Conservation (phyloP, 2,329 filamentous ascomycete genomes). For the Periconia macrospinosa region DNA sequence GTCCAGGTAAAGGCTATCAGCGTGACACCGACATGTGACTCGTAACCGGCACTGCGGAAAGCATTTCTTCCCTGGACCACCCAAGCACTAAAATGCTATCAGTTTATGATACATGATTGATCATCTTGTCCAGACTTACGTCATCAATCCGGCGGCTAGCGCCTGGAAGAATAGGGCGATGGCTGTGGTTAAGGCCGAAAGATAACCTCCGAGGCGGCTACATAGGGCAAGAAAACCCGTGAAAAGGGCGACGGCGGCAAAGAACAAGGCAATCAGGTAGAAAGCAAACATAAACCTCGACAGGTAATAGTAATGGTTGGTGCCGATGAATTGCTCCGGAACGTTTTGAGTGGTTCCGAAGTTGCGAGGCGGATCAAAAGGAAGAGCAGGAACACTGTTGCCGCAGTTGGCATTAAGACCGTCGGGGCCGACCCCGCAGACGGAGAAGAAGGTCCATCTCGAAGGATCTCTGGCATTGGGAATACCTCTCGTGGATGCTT, state of each 20-base stretch:
- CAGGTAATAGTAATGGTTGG: conserved; percentile 74
- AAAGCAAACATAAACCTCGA: conserved; percentile 94
- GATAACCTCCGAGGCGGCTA: conserved; percentile 69
- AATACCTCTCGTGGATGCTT: conserved; percentile 72
- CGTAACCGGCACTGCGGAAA: conserved; percentile 60
- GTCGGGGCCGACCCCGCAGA: conserved; percentile 65
- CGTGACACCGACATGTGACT: conserved; percentile 65
- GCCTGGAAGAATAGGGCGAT: conserved; percentile 71
- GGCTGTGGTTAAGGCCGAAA: conserved; percentile 62
- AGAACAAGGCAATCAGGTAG: conserved; percentile 82
- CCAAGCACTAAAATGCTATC: conserved; percentile 53
- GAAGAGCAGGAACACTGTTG: conserved; percentile 62
- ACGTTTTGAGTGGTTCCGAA: conserved; percentile 61
- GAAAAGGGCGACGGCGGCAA: conserved; percentile 69
- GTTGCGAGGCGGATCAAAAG: conserved; percentile 65
- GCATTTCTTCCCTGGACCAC: conserved; percentile 71
- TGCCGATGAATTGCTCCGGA: conserved; percentile 56
- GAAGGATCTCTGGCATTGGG: conserved; percentile 59
- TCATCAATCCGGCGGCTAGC: conserved; percentile 72
- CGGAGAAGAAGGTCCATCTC: conserved; percentile 89
- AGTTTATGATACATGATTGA: conserved; percentile 4
- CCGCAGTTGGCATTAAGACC: conserved; percentile 66
- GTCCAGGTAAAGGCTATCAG: conserved; percentile 80
- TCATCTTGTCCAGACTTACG: conserved; percentile 55
- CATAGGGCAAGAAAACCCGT: conserved; percentile 69